Evolutionary conservation across 495 filamentous ascomycete species (phyloP).

Genomic region (Penicillium robsamsonii): DNA sequence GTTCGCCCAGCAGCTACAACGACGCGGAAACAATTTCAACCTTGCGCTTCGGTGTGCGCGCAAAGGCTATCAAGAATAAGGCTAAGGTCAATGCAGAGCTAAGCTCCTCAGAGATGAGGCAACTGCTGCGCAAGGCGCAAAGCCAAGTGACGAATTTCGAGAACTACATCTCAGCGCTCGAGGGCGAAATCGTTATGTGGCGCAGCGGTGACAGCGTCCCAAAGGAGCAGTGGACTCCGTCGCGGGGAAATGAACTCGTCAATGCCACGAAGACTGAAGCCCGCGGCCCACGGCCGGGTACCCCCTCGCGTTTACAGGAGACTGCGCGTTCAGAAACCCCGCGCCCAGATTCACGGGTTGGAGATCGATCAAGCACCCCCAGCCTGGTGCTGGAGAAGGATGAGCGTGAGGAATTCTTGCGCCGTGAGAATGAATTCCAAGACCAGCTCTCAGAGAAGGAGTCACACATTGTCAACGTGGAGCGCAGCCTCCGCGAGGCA

Average conservation of each 20-base stretch:
- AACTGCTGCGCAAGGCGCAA: constrained; percentile 86
- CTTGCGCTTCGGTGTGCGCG: constrained; percentile 90
- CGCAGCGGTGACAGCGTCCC: constrained; percentile 84
- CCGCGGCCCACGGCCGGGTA: constrained; percentile 65
- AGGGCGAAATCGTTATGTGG: constrained; percentile 83
- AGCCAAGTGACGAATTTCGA: constrained; percentile 85
- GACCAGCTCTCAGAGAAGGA: constrained; percentile 95
- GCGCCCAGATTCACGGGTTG: constrained; percentile 75
- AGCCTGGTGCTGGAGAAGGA: constrained; percentile 90
- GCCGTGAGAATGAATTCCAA: constrained; percentile 93
- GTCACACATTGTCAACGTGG: constrained; percentile 69
- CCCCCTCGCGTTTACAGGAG: constrained; percentile 73
- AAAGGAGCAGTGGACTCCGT: constrained; percentile 74
- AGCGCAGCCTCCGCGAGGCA: constrained; percentile 72
- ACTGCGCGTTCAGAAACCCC: constrained; percentile 57
- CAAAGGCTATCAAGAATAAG: constrained; percentile 99
- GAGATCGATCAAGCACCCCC: constrained; percentile 84
- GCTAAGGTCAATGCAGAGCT: constrained; percentile 98
- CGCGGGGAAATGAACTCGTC: constrained; percentile 57
- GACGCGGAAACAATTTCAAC: constrained; percentile 94
- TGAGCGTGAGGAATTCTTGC: constrained; percentile 92
- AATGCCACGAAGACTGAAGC: constrained; percentile 56
- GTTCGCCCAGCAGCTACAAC: constrained; percentile 97
- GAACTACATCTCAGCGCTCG: constrained; percentile 76
- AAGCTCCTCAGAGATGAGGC: constrained; percentile 91